Base-by-base conservation (phyloP, 2,329 filamentous ascomycete species). In the Colletotrichum destructivum region DNA sequence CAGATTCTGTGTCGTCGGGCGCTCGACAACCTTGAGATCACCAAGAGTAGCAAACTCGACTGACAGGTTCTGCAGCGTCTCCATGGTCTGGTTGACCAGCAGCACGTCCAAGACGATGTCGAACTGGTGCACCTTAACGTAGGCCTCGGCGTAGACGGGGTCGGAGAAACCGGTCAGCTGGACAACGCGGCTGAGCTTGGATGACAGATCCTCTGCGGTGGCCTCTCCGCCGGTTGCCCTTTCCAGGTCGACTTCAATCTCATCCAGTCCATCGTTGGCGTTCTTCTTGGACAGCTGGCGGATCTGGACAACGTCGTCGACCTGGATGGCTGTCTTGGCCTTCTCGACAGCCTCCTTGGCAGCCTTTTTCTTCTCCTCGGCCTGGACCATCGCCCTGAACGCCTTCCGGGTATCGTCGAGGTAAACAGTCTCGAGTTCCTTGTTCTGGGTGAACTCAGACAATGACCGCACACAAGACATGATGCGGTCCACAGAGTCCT, bases 1-100 rank as follows among this genome's bases (percentile, higher is more conserved):
- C 15, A 99, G 89, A 79, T 98, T 99, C 82, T 98, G 96, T 6
- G 96, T 98, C 3, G 95, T 97, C 52, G 96, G 96, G 74, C 95
- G 90, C 84, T 99, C 96, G 31, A 99, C 96, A 44, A 99, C 96
- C 85, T 99, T 99, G 73, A 99, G 89, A 80, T 99, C 96, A 73
- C 96, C 96, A 0, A 99, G 88, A 0, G 96, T 99, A n/a, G 96
- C 96, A 79, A 99, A 99, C 82, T 99, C 96, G 26, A 99, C 96
- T 0, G 95, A 98, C 42, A 99, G 88, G 78, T 99, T 99, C 82
- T 98, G 96, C 31, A 99, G 88, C 3, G 96, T 99, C 79, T 98
- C 96, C 16, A 93, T 94, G 0, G 96, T 98, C 83, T 99, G 96
- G 82, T 99, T 99, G 78, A 99, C 96, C 26, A 99, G 88, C 3